Conservation (phyloP, 2,329 filamentous ascomycete genomes). For the Dothiorella sarmentorum region DNA sequence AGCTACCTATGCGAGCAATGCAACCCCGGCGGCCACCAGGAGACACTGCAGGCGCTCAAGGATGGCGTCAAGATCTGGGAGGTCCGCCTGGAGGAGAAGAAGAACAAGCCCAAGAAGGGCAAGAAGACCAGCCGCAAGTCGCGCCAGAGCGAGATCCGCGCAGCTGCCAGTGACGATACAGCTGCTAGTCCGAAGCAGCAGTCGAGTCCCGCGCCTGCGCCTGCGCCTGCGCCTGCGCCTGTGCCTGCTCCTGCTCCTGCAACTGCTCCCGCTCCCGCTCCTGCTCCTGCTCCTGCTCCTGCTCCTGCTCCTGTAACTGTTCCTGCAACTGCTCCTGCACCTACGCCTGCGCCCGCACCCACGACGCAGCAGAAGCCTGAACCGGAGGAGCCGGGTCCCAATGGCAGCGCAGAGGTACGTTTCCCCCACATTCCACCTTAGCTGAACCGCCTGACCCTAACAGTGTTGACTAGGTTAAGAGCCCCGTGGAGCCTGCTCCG, state of each 20-base stretch:
- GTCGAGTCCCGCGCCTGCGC: constrained; percentile 20
- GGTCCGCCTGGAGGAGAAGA: constrained; percentile 55
- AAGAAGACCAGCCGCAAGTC: constrained; percentile 61
- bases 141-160: constrained; percentile 58
- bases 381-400: constrained; percentile 18
- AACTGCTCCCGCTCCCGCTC: no score
- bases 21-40: constrained; percentile 76
- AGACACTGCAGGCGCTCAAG: constrained; percentile 72
- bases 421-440: not conserved
- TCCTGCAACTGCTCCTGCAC: no score
- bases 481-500: not conserved
- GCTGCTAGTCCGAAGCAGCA: constrained; percentile 23
- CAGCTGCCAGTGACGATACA: constrained; percentile 44
- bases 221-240: no score
- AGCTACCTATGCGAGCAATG: constrained; percentile 89
- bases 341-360: no score
- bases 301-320: no score
- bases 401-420: constrained; percentile 15
- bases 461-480: constrained; percentile 3
- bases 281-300: no score
- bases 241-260: no score
- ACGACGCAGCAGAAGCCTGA: constrained; percentile 22
- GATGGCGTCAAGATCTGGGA: constrained; percentile 87
- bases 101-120: constrained; percentile 55
- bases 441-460: not conserved